Evolutionary conservation across 805 yeast genomes (phyloP).

Genomic region (Pichia cephalocereana): DNA sequence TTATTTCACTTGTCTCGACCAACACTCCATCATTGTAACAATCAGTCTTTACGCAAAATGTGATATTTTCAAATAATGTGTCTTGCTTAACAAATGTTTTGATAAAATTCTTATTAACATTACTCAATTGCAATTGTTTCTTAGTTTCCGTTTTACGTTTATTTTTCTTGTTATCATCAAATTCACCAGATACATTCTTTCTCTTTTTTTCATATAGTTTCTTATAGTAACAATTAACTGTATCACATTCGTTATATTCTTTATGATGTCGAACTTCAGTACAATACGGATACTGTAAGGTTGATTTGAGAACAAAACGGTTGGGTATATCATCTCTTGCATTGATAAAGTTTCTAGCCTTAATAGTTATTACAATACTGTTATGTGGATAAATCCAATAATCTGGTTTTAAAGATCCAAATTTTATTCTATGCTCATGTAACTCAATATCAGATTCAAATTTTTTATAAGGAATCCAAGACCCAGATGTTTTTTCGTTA

Average conservation of each 20-base stretch:
- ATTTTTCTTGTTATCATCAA: not conserved
- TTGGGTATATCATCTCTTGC: slow-evolving; percentile 34
- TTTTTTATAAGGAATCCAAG: slow-evolving; percentile 40
- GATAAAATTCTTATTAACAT: slow-evolving; percentile 10
- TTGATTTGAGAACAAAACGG: slow-evolving; percentile 54
- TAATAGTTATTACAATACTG: slow-evolving; percentile 73
- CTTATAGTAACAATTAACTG: slow-evolving; percentile 42
- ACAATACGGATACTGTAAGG: slow-evolving; percentile 72
- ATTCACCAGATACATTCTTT: not conserved
- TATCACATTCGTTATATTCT: slow-evolving; percentile 42
- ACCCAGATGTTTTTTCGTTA: slow-evolving; percentile 43
- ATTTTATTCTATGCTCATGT: slow-evolving; percentile 28
- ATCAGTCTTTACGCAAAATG: slow-evolving; percentile 50
- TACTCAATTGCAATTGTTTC: slow-evolving; percentile 9
- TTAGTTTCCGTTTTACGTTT: slow-evolving; percentile 14
- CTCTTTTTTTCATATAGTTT: slow-evolving; percentile 13
- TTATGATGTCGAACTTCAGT: slow-evolving; percentile 63
- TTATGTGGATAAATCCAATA: slow-evolving; percentile 75
- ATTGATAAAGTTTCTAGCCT: slow-evolving; percentile 54
- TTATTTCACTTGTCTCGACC: slow-evolving; percentile 28
- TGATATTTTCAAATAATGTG: slow-evolving; percentile 34
- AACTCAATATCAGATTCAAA: slow-evolving; percentile 1
- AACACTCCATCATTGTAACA: slow-evolving; percentile 20
- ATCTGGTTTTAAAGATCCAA: slow-evolving; percentile 56
- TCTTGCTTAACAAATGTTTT: slow-evolving; percentile 2